Evolutionary conservation across 73 alveolate species (phyloP).

Genomic region (Paramecium caudatum): DNA sequence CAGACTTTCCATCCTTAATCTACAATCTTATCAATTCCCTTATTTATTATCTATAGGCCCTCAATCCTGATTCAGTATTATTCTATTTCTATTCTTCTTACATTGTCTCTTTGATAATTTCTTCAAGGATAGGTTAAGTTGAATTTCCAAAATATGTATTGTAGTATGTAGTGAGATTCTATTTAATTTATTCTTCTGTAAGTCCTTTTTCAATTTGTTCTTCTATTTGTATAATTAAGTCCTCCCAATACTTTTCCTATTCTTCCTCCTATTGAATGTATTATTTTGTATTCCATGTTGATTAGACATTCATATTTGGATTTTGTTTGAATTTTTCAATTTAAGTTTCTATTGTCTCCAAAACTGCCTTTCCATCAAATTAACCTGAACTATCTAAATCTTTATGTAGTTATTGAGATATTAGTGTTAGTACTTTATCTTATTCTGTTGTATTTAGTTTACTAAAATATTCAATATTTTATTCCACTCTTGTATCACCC

Average conservation of each 20-base stretch:
- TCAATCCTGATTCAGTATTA: not conserved
- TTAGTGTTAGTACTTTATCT: constrained; percentile 7
- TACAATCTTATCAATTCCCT: not conserved
- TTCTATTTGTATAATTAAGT: not conserved
- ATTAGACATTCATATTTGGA: not conserved
- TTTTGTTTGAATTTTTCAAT: constrained; percentile 14
- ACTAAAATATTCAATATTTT: constrained; percentile 1
- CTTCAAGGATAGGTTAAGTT: not conserved
- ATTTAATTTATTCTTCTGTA: not conserved
- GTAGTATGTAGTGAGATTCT: not conserved
- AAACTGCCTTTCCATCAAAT: not conserved
- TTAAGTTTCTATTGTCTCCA: not conserved
- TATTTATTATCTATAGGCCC: not conserved
- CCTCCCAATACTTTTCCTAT: not conserved
- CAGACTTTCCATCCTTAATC: not conserved
- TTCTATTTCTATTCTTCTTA: not conserved
- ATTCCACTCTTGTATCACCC: not conserved
- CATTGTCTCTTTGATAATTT: not conserved
- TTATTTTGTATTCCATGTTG: constrained; percentile 4
- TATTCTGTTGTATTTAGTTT: not conserved
- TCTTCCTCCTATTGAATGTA: not conserved
- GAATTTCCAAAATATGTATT: not conserved
- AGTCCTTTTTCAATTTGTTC: not conserved
- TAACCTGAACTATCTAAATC: not conserved
- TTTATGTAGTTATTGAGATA: not conserved